phyloP scores from a whole-genome alignment of 2,329 filamentous ascomycete species.

The Zymoseptoria pseudotritici region DNA sequence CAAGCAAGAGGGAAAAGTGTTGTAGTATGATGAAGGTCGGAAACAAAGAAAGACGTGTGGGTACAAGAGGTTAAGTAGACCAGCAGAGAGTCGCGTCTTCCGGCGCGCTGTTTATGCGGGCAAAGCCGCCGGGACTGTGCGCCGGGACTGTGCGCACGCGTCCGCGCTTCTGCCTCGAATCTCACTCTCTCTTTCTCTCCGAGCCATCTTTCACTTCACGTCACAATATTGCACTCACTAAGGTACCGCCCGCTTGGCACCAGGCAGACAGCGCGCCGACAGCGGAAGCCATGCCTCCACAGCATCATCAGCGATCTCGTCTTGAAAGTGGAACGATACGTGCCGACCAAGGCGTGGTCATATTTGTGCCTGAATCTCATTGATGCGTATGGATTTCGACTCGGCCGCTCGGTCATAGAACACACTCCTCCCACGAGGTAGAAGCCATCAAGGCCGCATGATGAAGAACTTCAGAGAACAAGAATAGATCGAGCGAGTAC shows the following conservation, averaged over 20 bases:
- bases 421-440: no score
- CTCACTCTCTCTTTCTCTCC: neutral
- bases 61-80: neutral
- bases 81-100: neutral
- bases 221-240: no score
- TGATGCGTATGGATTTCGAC: no score
- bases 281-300: no score
- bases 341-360: no score
- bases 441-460: no score
- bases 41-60: neutral
- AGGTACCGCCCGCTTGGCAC: neutral
- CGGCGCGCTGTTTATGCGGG: neutral
- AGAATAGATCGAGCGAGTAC: no score
- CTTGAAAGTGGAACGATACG: no score
- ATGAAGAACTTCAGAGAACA: no score
- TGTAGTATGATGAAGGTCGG: neutral
- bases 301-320: no score
- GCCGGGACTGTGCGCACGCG: neutral
- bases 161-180: neutral
- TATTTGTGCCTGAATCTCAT: no score
- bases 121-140: neutral
- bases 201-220: neutral
- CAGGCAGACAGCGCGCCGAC: neutral
- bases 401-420: no score
- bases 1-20: neutral